Base-by-base conservation (phyloP, 352 stramenopile genomes). In the Phytophthora hybrid region DNA sequence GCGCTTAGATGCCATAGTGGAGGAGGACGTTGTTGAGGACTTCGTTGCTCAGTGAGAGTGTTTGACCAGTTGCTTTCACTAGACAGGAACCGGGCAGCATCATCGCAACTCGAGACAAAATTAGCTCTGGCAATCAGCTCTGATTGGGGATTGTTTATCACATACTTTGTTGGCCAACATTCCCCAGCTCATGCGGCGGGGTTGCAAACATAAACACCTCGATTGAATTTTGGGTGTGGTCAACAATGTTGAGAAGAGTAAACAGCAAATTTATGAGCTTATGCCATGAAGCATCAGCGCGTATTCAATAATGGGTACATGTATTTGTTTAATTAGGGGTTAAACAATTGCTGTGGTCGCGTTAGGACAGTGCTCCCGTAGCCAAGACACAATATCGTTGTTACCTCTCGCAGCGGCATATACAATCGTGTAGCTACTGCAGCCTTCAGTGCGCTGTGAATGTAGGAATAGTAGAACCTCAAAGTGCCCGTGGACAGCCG, bases 1-100 rank as follows among this genome's bases (percentile, higher is more conserved):
- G 62, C 89, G 76, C 59, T 81, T 83, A 32, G 76, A 64, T 5
- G 69, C 49, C 69, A 76, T 73, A 37, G 37, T 66, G 23, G n/a
- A 34, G 16, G 4, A 29, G 14, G 26, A 29, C 26, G 37, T 4
- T 29, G 44, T 39, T 49, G 56, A 23, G 41, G 47, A 26, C 21
- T 65, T 65, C 44, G 21, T 63, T 41, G 23, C 46, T 75, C 65
- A 11, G 32, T 51, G 41, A 21, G 63, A 14, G 63, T 18, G 47
- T 69, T 67, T 76, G 69, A 67, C 16, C n/a, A 8, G n/a, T 16
- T 49, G 46, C 46, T 53, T 4, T 29, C 23, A 29, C 23, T 3
- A 29, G 18, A n/a, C 18, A 23, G 18, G n/a, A n/a, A 29, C 46
- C 14, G n/a, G 18, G 41, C 16, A 7, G 41, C 52, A 26, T 14